Conservation (phyloP, 768 basidiomycete genomes). For the Chiua virens region DNA sequence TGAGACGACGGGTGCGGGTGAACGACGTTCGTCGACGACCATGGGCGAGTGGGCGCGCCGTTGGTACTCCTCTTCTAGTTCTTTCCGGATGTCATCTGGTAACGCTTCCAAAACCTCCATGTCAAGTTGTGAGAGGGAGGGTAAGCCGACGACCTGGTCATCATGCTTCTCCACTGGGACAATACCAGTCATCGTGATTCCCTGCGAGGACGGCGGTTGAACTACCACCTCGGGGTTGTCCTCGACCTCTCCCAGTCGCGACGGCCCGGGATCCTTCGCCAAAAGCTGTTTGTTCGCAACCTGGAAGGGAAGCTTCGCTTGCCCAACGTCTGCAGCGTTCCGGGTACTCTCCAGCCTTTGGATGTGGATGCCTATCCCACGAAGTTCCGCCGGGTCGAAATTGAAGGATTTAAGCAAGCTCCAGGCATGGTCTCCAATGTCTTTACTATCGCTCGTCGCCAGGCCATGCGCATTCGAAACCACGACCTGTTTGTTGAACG, state of each 20-base stretch:
- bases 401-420: conserved; percentile 67
- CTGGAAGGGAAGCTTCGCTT: conserved; percentile 62
- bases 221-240: conserved; percentile 23
- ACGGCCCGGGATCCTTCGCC: neutral
- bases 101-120: conserved; percentile 67
- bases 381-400: conserved; percentile 83
- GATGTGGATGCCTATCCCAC: conserved; percentile 90
- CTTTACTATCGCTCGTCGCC: conserved; percentile 69
- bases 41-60: conserved; percentile 57
- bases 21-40: conserved; percentile 11
- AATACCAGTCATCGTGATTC: conserved; percentile 14
- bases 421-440: conserved; percentile 79
- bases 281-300: conserved; percentile 7
- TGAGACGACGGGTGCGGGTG: conserved; percentile 1
- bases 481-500: conserved; percentile 72
- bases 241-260: conserved; percentile 1
- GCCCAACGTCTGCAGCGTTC: conserved; percentile 43
- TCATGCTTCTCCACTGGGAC: conserved; percentile 9
- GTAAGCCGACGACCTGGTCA: conserved; percentile 44
- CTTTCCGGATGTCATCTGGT: conserved; percentile 65
- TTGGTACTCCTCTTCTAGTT: conserved; percentile 66
- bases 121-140: conserved; percentile 77
- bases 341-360: conserved; percentile 73
- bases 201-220: conserved; percentile 36
- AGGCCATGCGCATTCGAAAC: conserved; percentile 59